Base-by-base conservation (phyloP, 768 basidiomycete genomes). In the Cubamyces sp. region DNA sequence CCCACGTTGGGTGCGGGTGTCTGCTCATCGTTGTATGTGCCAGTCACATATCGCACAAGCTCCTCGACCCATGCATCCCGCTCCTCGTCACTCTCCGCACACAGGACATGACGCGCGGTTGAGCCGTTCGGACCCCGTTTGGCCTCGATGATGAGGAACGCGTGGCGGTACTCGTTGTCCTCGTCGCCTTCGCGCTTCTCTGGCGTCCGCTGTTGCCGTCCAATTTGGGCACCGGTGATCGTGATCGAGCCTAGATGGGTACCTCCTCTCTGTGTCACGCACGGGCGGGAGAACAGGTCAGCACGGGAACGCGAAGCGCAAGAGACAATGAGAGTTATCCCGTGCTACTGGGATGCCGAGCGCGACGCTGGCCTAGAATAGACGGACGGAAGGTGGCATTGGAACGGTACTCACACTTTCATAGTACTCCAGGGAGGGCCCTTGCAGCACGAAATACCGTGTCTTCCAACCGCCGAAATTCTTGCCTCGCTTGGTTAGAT, bases 381-480 rank as follows among this genome's bases (percentile, higher is more conserved):
- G n/a, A 30, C 42, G 16, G 46, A 16, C 14, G 52, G 46, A 54
- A 51, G 47, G 18, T 34, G 18, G 57, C 39, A 43, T 39, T 64
- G 52, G 51, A 53, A 39, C 34, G 30, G 62, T n/a, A 85, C 94
- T 78, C 76, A 98, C 96, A 69, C 86, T 88, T 76, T 98, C 97
- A 69, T 92, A 99, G 75, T 98, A 99, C 70, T 96, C 93, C 53
- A 98, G 81, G 1, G 90, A 84, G 3, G 93, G 88, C 0, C 96
- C 94, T 74, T 93, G 90, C 25, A 98, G 80, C 8, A 98, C 94
- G 69, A 98, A 98, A 75, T 88, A 99, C 45, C 97, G 83, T 25
- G 94, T 94, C 72, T 96, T 96, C 96, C 94, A 96, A 2, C 96
- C 95, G 47, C 97, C 97, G 76, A 98, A 98, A 70, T 94, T 97